Evolutionary conservation across 1,284 basidiomycete species (phyloP), one percentile per base, ranked within the genome.

Genomic region (Thecaphora thlaspeos): DNA sequence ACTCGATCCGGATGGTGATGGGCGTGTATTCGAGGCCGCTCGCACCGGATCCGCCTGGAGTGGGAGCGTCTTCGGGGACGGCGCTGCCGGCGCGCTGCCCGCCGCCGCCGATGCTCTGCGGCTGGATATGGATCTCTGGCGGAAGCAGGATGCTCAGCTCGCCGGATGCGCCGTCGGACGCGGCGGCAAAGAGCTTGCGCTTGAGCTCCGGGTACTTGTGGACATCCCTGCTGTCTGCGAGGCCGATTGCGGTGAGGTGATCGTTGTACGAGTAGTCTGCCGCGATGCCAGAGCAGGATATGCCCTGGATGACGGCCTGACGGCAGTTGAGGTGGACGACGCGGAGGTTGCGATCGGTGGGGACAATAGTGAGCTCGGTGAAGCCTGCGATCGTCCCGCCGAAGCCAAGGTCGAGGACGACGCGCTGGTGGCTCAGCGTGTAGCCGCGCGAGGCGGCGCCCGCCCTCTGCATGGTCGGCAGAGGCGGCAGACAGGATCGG

Each of bases 121-220:
- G 48, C 41, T 65, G 54, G 1, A 69, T 48, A 26, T 41, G 38
- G 17, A 73, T 61, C 4, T 90, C 88, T 60, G 83, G 83, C 2
- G 93, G 91, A 48, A 98, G 86, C 18, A 87, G 84, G 69, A 99
- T 91, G 15, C 90, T 90, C 37, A 98, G 80, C 79, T 97, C 95
- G 56, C 95, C 94, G 75, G 95, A 89, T 59, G 92, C 90, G 41
- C 87, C 85, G 70, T 97, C 93, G 52, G 90, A 86, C 40, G 91
- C 82, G 0, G 92, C 89, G 0, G 90, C 86, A 81, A 91, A 98
- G 28, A 95, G 80, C 80, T 88, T 89, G 48, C 94, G 85, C 82
- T 96, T 97, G 59, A 95, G 83, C 77, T 96, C 94, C 8, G 91
- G 90, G 80, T 96, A 92, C 39, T 85, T 84, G 71, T 92, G 90